A percentile compares a stretch with the other conserved stretches of the same genome.
Evolutionary conservation across 2,329 filamentous ascomycete species (phyloP).

Genomic region (Blumeria graminis): DNA sequence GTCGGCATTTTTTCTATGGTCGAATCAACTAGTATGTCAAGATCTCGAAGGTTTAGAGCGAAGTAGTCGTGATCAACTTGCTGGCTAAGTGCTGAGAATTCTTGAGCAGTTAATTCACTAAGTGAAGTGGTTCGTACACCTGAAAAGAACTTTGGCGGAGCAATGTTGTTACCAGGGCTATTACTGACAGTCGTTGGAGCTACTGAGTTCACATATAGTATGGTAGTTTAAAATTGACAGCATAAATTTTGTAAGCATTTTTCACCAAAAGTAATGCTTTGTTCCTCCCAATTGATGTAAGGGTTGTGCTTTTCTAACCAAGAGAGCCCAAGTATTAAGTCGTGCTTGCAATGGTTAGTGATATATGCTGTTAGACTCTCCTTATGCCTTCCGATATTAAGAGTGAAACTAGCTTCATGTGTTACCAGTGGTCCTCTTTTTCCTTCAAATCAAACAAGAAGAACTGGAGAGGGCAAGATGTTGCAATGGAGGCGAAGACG

Average conservation of each 20-base stretch:
- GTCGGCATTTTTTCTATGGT: not conserved
- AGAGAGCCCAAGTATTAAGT: not conserved
- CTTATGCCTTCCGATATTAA: not conserved
- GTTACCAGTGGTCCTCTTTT: not conserved
- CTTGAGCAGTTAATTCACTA: not conserved
- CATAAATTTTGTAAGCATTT: not conserved
- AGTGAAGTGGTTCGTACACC: not conserved
- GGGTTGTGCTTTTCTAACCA: conserved; percentile 1
- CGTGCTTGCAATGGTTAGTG: not conserved
- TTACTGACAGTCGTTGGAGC: not conserved
- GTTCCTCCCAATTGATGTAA: not conserved
- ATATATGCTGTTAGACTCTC: not conserved
- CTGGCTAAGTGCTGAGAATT: not conserved
- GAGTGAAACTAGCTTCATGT: not conserved
- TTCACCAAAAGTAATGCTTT: not conserved
- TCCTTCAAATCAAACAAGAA: not conserved
- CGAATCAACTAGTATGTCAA: not conserved
- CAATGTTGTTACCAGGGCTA: no score
- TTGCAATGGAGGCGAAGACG: not conserved
- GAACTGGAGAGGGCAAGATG: not conserved
- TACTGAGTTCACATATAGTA: not conserved
- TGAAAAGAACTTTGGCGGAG: no score
- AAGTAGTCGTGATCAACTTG: not conserved
- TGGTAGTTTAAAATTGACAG: not conserved
- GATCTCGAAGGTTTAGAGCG: not conserved